These are phyloP conservation scores for Aspergillus unguis DNA, from an alignment of 2,329 filamentous ascomycete species.

Conservation along the genomic window DNA sequence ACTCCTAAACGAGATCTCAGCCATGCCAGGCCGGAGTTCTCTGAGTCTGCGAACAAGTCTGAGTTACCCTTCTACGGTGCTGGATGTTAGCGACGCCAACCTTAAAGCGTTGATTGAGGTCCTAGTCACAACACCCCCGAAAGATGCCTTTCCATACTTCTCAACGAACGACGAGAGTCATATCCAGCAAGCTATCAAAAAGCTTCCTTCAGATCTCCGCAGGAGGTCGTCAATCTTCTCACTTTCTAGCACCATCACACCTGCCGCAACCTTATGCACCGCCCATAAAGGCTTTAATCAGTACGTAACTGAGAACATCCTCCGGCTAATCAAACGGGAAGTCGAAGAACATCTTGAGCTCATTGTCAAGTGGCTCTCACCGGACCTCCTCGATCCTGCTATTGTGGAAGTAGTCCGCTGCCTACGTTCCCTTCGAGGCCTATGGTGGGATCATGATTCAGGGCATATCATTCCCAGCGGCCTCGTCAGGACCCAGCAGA, in stretches of 20 bases:
- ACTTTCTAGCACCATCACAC: slow-evolving; percentile 17
- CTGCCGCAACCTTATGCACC: slow-evolving; percentile 21
- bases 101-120: slow-evolving; percentile 22
- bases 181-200: slow-evolving; percentile 11
- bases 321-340: slow-evolving; percentile 23
- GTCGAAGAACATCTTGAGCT: slow-evolving; percentile 22
- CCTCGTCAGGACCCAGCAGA: slow-evolving; percentile 28
- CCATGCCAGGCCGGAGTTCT: neutral
- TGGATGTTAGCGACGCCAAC: slow-evolving; percentile 20
- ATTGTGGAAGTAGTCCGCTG: slow-evolving; percentile 15
- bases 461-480: slow-evolving; percentile 3
- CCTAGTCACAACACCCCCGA: slow-evolving; percentile 21
- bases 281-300: slow-evolving; percentile 24
- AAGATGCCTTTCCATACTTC: neutral
- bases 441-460: slow-evolving; percentile 28
- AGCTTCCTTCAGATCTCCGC: slow-evolving; percentile 12
- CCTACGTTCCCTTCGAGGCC: slow-evolving; percentile 27
- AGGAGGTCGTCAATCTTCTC: slow-evolving; percentile 15
- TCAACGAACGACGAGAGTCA: neutral
- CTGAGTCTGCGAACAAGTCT: slow-evolving; percentile 5
- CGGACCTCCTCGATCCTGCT: slow-evolving; percentile 7
- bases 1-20: neutral
- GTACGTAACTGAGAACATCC: slow-evolving; percentile 20
- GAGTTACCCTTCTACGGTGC: slow-evolving; percentile 18
- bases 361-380: slow-evolving; percentile 18